phyloP scores from a whole-genome alignment of 768 basidiomycete species.

The Xanthoconium stramineum region DNA sequence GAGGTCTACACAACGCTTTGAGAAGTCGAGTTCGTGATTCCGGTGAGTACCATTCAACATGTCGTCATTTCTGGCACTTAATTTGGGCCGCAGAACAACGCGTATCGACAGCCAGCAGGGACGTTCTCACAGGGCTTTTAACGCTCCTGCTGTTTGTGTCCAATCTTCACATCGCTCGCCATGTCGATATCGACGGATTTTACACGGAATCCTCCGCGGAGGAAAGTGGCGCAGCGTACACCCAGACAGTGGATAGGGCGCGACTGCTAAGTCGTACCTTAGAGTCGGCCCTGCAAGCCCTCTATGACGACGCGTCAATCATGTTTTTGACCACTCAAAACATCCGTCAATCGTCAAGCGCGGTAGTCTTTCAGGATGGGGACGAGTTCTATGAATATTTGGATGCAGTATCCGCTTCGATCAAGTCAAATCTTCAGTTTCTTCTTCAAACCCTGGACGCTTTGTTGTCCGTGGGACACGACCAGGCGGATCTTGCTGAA shows the following conservation, averaged over 20 bases:
- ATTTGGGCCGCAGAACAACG: slow-evolving; percentile 20
- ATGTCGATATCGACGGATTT: slow-evolving; percentile 81
- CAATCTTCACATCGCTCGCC: slow-evolving; percentile 74
- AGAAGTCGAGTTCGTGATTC: slow-evolving; percentile 20
- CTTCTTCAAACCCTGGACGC: slow-evolving; percentile 60
- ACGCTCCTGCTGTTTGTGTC: slow-evolving; percentile 56
- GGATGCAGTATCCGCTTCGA: slow-evolving; percentile 46
- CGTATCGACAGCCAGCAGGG: slow-evolving; percentile 41
- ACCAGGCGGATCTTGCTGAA: slow-evolving; percentile 67
- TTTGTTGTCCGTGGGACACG: slow-evolving; percentile 60
- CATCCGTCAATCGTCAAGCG: slow-evolving; percentile 17
- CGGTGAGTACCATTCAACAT: slow-evolving; percentile 20
- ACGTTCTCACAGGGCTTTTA: slow-evolving; percentile 53
- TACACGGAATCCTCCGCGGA: slow-evolving; percentile 43
- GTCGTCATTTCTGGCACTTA: slow-evolving; percentile 3
- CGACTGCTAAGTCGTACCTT: slow-evolving; percentile 64
- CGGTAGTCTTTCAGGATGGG: slow-evolving; percentile 8
- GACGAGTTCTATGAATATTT: slow-evolving; percentile 40
- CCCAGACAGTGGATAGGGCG: slow-evolving; percentile 66
- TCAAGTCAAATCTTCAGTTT: slow-evolving; percentile 54
- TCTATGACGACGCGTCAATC: slow-evolving; percentile 68
- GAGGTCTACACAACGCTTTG: slow-evolving; percentile 26
- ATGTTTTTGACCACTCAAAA: slow-evolving; percentile 59
- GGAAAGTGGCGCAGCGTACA: slow-evolving; percentile 50
- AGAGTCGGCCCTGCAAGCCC: slow-evolving; percentile 65